phyloP scores from a whole-genome alignment of 306 rosid species.

The Prunus davidiana region DNA sequence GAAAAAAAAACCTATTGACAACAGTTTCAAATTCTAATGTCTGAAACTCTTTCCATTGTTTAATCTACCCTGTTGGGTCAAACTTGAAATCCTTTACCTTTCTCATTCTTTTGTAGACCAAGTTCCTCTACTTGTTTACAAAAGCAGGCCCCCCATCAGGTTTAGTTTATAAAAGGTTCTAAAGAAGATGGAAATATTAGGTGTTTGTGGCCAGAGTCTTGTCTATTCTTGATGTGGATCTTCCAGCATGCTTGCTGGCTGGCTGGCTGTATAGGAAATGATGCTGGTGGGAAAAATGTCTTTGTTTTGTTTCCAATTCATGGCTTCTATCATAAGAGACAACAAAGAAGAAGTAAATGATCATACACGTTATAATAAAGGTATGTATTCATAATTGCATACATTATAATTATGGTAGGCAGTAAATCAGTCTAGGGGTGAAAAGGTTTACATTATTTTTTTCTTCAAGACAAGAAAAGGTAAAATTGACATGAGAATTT shows the following conservation, averaged over 20 bases:
- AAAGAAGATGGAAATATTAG: background rate
- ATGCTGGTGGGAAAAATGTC: background rate
- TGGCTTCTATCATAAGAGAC: background rate
- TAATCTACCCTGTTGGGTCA: background rate
- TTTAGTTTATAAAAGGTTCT: background rate
- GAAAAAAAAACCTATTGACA: too few species aligned
- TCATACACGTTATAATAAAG: background rate
- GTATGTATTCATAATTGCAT: background rate
- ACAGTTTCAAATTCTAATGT: too few species aligned
- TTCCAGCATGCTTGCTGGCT: background rate
- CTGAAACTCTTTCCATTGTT: too few species aligned
- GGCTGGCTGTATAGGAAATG: background rate
- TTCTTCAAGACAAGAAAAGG: background rate
- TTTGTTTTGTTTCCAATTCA: background rate
- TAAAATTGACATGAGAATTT: background rate
- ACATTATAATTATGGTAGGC: background rate
- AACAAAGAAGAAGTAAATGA: background rate
- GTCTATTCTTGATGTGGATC: conserved; percentile 12
- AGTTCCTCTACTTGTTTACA: background rate
- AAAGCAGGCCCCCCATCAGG: background rate
- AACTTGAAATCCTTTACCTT: background rate
- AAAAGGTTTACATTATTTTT: too few species aligned
- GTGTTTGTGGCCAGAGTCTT: background rate
- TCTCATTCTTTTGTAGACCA: background rate
- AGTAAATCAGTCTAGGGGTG: too few species aligned